Evolutionary conservation across 1,284 basidiomycete genomes (phyloP).

Genomic region (Ganoderma sinense): DNA sequence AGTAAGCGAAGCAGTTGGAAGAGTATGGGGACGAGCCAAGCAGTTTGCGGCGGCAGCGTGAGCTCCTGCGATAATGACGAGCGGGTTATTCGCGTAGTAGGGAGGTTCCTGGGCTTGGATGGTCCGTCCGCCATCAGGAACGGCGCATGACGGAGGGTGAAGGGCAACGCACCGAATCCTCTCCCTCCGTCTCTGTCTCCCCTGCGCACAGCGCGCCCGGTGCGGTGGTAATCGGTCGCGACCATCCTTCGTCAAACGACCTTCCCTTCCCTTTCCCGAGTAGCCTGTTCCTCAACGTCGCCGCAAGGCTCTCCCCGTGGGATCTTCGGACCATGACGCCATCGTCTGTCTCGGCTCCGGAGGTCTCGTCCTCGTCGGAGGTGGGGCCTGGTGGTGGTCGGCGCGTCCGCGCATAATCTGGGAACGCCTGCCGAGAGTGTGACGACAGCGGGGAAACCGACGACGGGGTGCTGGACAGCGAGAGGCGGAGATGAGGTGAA

Average conservation of each 20-base stretch:
- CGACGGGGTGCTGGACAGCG: slow-evolving; percentile 1
- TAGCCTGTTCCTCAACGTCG: slow-evolving; percentile 36
- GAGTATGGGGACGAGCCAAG: slow-evolving; percentile 47
- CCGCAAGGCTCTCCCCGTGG: slow-evolving; percentile 9
- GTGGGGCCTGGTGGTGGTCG: slow-evolving; percentile 22
- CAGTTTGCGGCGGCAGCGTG: slow-evolving; percentile 40
- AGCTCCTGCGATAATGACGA: slow-evolving; percentile 53
- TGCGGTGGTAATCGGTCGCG: slow-evolving; percentile 61
- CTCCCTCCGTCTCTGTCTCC: slow-evolving; percentile 80
- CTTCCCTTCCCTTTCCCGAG: slow-evolving; percentile 44
- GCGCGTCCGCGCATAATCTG: slow-evolving; percentile 23
- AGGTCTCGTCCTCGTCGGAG: slow-evolving; percentile 34
- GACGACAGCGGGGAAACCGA: slow-evolving; percentile 10
- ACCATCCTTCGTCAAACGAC: slow-evolving; percentile 28
- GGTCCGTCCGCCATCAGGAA: not conserved
- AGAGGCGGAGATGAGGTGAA: slow-evolving; percentile 29
- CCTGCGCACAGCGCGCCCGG: slow-evolving; percentile 69
- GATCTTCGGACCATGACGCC: slow-evolving; percentile 39
- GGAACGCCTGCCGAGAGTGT: slow-evolving; percentile 23
- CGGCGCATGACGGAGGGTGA: not conserved
- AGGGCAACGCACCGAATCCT: slow-evolving; percentile 66
- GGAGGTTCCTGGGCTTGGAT: slow-evolving; percentile 60
- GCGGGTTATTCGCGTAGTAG: slow-evolving; percentile 63
- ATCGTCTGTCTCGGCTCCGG: slow-evolving; percentile 38
- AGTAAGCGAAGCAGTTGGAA: slow-evolving; percentile 64